These are phyloP conservation scores for Geranium incanum DNA, from an alignment of 441 rosid genomes.

Conservation along the genomic window DNA sequence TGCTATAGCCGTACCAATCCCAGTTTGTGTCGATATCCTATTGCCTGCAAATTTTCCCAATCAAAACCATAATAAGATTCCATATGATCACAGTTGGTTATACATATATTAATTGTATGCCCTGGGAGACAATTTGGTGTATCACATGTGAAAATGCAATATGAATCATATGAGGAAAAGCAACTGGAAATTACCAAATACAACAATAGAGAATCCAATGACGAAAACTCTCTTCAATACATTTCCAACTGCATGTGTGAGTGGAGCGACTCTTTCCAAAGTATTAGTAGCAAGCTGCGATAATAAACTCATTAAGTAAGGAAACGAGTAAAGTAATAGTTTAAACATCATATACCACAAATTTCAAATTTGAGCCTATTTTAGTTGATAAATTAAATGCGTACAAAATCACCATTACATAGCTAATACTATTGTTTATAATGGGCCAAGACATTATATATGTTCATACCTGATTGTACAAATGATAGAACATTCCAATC, in stretches of 20 bases:
- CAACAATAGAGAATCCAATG: constrained; percentile 55
- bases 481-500: constrained; percentile 66
- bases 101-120: not conserved
- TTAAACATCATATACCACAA: not conserved
- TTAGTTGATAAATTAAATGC: too few relatives aligned
- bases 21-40: constrained; percentile 59
- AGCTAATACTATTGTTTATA: too few relatives aligned
- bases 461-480: constrained; percentile 49
- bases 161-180: not conserved
- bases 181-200: constrained; percentile 26
- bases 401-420: too few relatives aligned
- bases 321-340: not conserved
- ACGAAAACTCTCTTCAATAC: constrained; percentile 62
- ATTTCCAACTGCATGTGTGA: constrained; percentile 53
- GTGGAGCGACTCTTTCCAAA: constrained; percentile 4
- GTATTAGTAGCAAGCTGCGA: constrained; percentile 3
- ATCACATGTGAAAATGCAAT: not conserved
- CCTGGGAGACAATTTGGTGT: too few relatives aligned
- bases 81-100: too few relatives aligned
- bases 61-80: too few relatives aligned
- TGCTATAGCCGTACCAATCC: constrained; percentile 57
- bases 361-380: not conserved
- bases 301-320: not conserved
- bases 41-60: constrained; percentile 25
- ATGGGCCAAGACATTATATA: too few relatives aligned